Conservation (phyloP, 192 early-diverging fungal species). For the Coemansia sp. region DNA sequence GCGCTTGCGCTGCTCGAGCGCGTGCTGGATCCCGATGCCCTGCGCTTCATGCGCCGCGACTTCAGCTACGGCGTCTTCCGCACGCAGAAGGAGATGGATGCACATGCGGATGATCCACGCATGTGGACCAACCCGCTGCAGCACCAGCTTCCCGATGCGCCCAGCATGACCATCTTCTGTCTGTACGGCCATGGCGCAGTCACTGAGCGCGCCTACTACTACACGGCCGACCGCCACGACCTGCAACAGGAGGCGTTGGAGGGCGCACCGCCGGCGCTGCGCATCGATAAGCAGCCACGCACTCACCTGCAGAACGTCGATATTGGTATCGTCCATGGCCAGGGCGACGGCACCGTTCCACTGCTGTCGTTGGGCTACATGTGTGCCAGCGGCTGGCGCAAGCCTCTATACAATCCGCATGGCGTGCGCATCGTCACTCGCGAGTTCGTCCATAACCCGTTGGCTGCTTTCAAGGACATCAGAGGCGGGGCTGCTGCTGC, state of each 20-base stretch:
- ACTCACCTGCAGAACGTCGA: constrained; percentile 56
- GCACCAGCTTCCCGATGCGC: constrained; percentile 68
- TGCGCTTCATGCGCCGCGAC: constrained; percentile 54
- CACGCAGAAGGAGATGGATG: constrained; percentile 60
- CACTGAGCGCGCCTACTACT: constrained; percentile 85
- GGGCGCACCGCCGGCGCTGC: constrained; percentile 31
- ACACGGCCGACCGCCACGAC: constrained; percentile 46
- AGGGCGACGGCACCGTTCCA: constrained; percentile 87
- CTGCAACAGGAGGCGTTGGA: constrained; percentile 20
- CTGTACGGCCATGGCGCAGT: constrained; percentile 77
- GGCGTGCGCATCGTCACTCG: constrained; percentile 67
- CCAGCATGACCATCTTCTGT: constrained; percentile 76
- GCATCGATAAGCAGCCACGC: constrained; percentile 31
- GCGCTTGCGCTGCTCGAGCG: constrained; percentile 58
- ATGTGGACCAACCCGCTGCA: constrained; percentile 83
- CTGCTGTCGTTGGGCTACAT: constrained; percentile 85
- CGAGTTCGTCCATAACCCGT: constrained; percentile 65
- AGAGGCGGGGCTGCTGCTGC: constrained; percentile 74
- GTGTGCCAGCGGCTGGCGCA: constrained; percentile 82
- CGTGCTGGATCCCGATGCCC: constrained; percentile 54
- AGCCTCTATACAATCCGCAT: constrained; percentile 79
- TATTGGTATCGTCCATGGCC: constrained; percentile 66
- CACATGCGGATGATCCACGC: constrained; percentile 58
- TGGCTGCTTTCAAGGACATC: constrained; percentile 61
- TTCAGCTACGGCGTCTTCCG: constrained; percentile 70